These are phyloP conservation scores for Beta lomatogona DNA, from an alignment of 179 eudicot species.

Conservation along the genomic window DNA sequence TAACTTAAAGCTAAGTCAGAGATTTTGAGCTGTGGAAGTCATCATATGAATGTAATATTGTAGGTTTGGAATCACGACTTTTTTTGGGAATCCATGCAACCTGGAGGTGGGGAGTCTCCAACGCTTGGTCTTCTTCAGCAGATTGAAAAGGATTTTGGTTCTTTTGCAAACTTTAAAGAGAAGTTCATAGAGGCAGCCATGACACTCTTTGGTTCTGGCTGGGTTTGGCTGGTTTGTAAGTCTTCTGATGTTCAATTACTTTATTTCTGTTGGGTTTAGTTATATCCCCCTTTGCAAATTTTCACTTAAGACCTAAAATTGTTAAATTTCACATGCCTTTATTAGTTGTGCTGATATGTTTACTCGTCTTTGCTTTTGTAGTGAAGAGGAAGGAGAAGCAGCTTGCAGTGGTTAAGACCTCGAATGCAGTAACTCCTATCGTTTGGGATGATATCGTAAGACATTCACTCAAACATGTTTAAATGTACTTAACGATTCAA, in stretches of 20 bases:
- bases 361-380: slow-evolving; percentile 31
- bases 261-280: neutral
- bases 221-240: slow-evolving; percentile 98
- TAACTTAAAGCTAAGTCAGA: neutral
- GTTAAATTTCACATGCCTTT: neutral
- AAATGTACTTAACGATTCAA: neutral
- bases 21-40: neutral
- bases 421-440: slow-evolving; percentile 78
- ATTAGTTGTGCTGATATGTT: no score
- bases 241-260: slow-evolving; percentile 16
- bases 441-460: slow-evolving; percentile 89
- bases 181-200: slow-evolving; percentile 72
- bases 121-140: slow-evolving; percentile 69
- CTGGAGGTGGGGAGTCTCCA: slow-evolving; percentile 86
- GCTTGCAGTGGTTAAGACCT: slow-evolving; percentile 75
- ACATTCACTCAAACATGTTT: neutral
- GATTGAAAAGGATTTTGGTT: slow-evolving; percentile 92
- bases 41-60: neutral
- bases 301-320: neutral
- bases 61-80: slow-evolving; percentile 99
- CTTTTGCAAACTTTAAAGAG: slow-evolving; percentile 67
- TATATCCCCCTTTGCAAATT: neutral
- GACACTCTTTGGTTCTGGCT: slow-evolving; percentile 83
- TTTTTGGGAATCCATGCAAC: slow-evolving; percentile 99
- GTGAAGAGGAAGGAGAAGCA: slow-evolving; percentile 80